phyloP scores from a whole-genome alignment of 768 basidiomycete species.

The Leccinum boreale region DNA sequence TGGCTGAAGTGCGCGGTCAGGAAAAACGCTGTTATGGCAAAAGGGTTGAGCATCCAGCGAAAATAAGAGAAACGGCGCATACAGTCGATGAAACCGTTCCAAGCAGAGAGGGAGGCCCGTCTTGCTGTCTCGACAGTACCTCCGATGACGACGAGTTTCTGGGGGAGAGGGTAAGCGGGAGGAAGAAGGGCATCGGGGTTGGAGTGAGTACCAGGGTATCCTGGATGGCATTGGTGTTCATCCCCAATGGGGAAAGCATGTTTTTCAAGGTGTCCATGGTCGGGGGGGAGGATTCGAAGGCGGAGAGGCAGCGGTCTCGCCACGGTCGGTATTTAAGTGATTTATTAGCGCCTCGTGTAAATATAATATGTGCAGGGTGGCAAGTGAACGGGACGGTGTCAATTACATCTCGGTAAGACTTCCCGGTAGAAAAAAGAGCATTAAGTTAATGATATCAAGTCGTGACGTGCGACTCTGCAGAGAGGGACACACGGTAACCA shows the following conservation, averaged over 20 bases:
- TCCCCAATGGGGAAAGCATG: conserved; percentile 66
- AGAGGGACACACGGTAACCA: conserved; percentile 17
- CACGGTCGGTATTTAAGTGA: conserved; percentile 38
- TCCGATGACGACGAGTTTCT: conserved; percentile 91
- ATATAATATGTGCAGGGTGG: conserved; percentile 30
- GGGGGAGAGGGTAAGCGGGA: neutral
- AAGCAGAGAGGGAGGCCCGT: conserved; percentile 76
- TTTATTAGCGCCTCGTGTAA: conserved; percentile 33
- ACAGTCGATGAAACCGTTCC: conserved; percentile 92
- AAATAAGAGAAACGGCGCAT: neutral
- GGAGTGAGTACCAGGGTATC: conserved; percentile 64
- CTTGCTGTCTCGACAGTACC: conserved; percentile 86
- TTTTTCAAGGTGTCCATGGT: conserved; percentile 70
- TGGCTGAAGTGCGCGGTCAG: conserved; percentile 86
- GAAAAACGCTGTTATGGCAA: conserved; percentile 63
- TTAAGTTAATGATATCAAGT: conserved; percentile 7
- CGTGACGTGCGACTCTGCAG: conserved; percentile 16
- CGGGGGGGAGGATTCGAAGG: conserved; percentile 28
- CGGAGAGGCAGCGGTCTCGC: conserved; percentile 26
- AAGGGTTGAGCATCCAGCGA: conserved; percentile 7
- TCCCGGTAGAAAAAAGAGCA: conserved; percentile 20
- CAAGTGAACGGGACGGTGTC: conserved; percentile 23
- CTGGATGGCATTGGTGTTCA: conserved; percentile 67
- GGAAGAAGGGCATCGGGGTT: neutral
- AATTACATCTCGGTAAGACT: conserved; percentile 32